Percentiles rank a stretch among this genome's conserved stretches.
These are phyloP conservation scores for Colletotrichum camelliae DNA, from an alignment of 2,329 filamentous ascomycete species.

Conservation along the genomic window DNA sequence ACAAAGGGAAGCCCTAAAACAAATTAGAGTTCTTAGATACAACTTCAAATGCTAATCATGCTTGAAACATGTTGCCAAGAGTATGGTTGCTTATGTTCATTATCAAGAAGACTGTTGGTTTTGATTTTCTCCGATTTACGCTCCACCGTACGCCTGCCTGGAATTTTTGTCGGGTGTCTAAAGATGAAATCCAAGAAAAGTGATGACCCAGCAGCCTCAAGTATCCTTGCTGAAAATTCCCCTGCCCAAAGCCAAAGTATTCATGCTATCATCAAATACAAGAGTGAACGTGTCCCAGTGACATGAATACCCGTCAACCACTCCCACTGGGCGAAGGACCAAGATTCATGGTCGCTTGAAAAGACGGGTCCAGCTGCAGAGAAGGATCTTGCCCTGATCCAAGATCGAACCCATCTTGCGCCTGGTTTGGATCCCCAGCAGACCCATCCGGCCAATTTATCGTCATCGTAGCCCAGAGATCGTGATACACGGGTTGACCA, in stretches of 20 bases:
- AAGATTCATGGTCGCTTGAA: neutral
- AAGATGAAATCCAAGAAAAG: neutral
- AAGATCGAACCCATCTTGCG: neutral
- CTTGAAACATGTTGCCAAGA: neutral
- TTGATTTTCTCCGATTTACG: neutral
- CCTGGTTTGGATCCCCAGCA: neutral
- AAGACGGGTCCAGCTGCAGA: neutral
- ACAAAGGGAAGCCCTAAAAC: neutral
- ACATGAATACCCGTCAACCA: neutral
- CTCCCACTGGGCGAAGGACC: neutral
- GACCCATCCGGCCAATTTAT: constrained; percentile 43
- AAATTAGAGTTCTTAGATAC: neutral
- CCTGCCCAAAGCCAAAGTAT: neutral
- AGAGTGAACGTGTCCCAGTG: neutral
- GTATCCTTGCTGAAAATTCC: neutral
- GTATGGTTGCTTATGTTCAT: neutral
- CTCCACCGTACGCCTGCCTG: neutral
- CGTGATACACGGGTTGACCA: constrained; percentile 39
- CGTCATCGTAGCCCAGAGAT: constrained; percentile 55
- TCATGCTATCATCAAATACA: neutral
- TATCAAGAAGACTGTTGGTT: neutral
- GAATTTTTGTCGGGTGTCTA: neutral
- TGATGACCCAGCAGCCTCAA: neutral
- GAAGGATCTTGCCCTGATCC: neutral
- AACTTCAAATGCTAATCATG: neutral